phyloP scores from a whole-genome alignment of 306 rosid genomes.

The Quercus rubra region DNA sequence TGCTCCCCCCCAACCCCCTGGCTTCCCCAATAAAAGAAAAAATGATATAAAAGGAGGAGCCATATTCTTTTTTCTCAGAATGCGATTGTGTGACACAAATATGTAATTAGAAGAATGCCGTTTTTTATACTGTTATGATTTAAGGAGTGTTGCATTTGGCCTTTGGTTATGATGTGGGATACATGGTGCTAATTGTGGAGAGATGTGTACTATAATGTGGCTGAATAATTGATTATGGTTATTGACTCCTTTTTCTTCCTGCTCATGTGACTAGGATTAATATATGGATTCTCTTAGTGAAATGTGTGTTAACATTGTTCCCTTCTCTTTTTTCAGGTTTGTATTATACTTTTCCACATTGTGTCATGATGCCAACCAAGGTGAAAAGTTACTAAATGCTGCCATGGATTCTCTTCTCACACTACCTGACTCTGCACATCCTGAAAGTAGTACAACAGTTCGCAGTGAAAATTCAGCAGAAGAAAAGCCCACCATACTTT shows the following conservation, averaged over 20 bases:
- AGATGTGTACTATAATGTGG: background rate
- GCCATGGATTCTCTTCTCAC: constrained; percentile 61
- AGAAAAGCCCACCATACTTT: constrained; percentile 55
- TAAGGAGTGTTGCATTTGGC: background rate
- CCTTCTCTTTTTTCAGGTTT: constrained; percentile 51
- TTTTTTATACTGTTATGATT: background rate
- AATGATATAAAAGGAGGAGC: background rate
- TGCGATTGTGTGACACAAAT: background rate
- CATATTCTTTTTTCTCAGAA: background rate
- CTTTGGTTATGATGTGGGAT: background rate
- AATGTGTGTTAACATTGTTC: constrained; percentile 21
- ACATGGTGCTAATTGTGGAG: background rate
- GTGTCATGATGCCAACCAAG: constrained; percentile 65
- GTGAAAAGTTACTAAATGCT: constrained; percentile 55
- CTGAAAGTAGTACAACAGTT: constrained; percentile 43
- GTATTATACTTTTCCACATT: constrained; percentile 64
- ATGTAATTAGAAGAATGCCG: background rate
- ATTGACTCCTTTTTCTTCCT: background rate
- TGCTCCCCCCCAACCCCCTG: too few relatives aligned
- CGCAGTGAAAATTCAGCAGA: constrained; percentile 42
- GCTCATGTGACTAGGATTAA: background rate
- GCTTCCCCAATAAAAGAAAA: background rate
- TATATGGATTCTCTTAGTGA: constrained; percentile 5
- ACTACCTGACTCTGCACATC: constrained; percentile 42
- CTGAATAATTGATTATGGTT: background rate